These are phyloP conservation scores for Lophiostoma macrostomum DNA, from an alignment of 495 filamentous ascomycete genomes.

Conservation along the genomic window DNA sequence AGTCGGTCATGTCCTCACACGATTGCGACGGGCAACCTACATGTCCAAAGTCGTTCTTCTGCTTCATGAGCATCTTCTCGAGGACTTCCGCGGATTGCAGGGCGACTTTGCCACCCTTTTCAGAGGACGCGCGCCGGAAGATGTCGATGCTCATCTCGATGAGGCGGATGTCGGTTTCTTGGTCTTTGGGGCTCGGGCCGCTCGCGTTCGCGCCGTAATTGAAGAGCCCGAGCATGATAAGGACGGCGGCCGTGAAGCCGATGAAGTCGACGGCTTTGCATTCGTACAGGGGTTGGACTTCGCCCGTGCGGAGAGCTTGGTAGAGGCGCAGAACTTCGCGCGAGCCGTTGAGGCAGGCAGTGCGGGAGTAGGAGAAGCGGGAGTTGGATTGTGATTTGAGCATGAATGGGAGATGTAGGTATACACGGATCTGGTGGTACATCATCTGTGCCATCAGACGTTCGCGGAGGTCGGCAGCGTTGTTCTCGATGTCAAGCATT, in stretches of 20 bases:
- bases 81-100: slow-evolving; percentile 48
- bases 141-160: slow-evolving; percentile 45
- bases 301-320: slow-evolving; percentile 43
- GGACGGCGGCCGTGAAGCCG: slow-evolving; percentile 51
- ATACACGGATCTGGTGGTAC: slow-evolving; percentile 45
- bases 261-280: slow-evolving; percentile 57
- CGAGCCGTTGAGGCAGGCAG: slow-evolving; percentile 48
- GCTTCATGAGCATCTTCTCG: slow-evolving; percentile 39
- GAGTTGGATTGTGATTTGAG: slow-evolving; percentile 47
- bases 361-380: slow-evolving; percentile 43
- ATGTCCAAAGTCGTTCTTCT: slow-evolving; percentile 6
- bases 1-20: slow-evolving; percentile 14
- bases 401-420: slow-evolving; percentile 57
- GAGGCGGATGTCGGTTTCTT: slow-evolving; percentile 50
- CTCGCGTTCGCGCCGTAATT: slow-evolving; percentile 37
- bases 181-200: slow-evolving; percentile 29
- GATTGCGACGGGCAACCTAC: slow-evolving; percentile 5
- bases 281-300: slow-evolving; percentile 40
- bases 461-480: slow-evolving; percentile 36
- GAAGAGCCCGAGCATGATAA: slow-evolving; percentile 50
- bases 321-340: slow-evolving; percentile 48
- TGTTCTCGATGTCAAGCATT: slow-evolving; percentile 21
- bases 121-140: slow-evolving; percentile 42
- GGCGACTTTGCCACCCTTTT: slow-evolving; percentile 50
- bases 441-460: slow-evolving; percentile 47